Evolutionary conservation across 805 yeast genomes (phyloP), one percentile per base, ranked within the genome.

Genomic region (Starmerella scarabaei): DNA sequence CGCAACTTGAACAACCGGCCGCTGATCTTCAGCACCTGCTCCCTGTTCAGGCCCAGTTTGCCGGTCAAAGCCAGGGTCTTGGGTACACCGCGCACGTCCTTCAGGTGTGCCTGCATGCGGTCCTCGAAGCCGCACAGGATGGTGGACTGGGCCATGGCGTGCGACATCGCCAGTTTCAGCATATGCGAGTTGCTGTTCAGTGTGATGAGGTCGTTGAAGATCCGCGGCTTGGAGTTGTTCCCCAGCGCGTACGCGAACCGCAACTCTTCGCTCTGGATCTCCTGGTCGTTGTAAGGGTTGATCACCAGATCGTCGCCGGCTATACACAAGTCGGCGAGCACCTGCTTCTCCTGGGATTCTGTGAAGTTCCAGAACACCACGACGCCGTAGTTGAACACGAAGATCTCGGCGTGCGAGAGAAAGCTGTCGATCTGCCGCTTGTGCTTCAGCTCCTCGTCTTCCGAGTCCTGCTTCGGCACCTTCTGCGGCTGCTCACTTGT

Each of bases 301-400:
- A 80, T 65, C 21, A 80, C 72, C 18, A 85, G 61, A 9, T 69
- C 62, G 33, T 52, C 47, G 33, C 32, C 31, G 5, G 83, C 83
- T 61, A 80, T 75, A n/a, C 77, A 80, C 47, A 91, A 66, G 55
- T 91, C 98, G 1, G 96, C 97, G 40, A 91, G 67, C 16, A 91
- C 75, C 53, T 88, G 91, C 63, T 85, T 85, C 54, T 91, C 98
- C 55, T 91, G 95, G 6, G 73, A 67, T 55, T 85, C 95, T 2
- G 88, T 75, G 52, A 91, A 85, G 55, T 91, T 91, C 98, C 98
- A 91, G 54, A 91, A 86, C 17, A 91, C 96, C n/a, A 91, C 84
- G 12, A 88, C 93, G 17, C 98, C 98, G 57, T 91, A 91, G 38
- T 75, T 77, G 56, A 88, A 75, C 12, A 91, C 72, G 54, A 91